Base-by-base conservation (phyloP, 2,329 filamentous ascomycete species). In the Macrophomina phaseolina region DNA sequence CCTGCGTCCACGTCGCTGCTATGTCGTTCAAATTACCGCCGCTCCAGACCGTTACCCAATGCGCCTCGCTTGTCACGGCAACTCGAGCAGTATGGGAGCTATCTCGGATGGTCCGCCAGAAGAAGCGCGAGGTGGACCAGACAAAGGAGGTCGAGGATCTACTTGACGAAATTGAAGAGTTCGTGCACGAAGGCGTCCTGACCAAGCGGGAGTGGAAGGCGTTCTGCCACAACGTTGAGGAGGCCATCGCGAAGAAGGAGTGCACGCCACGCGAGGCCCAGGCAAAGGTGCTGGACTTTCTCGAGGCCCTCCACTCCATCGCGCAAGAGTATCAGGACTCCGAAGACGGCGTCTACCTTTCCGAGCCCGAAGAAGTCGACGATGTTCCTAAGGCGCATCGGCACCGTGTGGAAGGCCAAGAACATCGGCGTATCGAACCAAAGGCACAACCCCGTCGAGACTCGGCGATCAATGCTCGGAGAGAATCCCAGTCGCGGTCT, bases 41-140 rank as follows among this genome's bases (percentile, higher is more conserved):
- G 9, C 63, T 65, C 12, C 51, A 55, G n/a, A 65, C 63, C 51
- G 53, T 65, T 8, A 56, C 63, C n/a, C 63, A 65, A 40, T 55
- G 51, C 40, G 63, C 51, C 38, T 65, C 63, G 1, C 38, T 65
- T 4, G 42, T 65, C 40, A 65, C 63, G 9, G 63, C 63, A 11
- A 58, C 63, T 6, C 42, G 63, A 30, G 52, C 63, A 30, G n/a
- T 65, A 65, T 65, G 63, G 63, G 63, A 65, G 18, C 52, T 65
- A 8, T 49, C 63, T 11, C 52, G 63, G 30, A 65, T 65, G 63
- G 52, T 65, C 46, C 63, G 63, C 11, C 42, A 46, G 28, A 65
- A 65, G 42, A 65, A 56, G 42, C 52, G 63, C 7, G 51, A 65
- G 34, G 42, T 56, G n/a, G 53, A 49, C 34, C 52, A 65, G 34